A percentile compares a stretch with the other conserved stretches of the same genome.
phyloP scores from a whole-genome alignment of 1,139 yeast species.

The Chernovozyma sophiae-reginae region DNA sequence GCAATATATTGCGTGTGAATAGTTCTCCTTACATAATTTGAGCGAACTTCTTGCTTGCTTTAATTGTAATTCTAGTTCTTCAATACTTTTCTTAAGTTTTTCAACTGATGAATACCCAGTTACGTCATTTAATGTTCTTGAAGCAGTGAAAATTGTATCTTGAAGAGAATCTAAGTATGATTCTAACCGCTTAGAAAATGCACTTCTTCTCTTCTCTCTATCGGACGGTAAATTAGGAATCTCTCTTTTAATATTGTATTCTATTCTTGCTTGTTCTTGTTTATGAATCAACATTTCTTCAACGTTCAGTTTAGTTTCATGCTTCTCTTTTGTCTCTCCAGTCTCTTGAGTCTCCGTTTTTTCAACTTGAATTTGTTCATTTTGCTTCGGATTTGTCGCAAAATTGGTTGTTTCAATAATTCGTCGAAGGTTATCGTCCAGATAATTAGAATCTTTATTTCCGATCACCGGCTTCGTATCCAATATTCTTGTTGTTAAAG shows the following conservation, averaged over 20 bases:
- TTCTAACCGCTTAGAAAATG: slow-evolving; percentile 35
- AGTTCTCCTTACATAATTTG: slow-evolving; percentile 45
- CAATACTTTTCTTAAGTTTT: slow-evolving; percentile 59
- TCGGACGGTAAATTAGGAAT: slow-evolving; percentile 30
- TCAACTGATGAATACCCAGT: slow-evolving; percentile 91
- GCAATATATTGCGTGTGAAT: slow-evolving; percentile 59
- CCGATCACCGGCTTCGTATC: background rate
- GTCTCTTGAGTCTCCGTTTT: slow-evolving; percentile 5
- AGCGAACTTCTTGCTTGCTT: slow-evolving; percentile 47
- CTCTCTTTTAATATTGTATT: slow-evolving; percentile 18
- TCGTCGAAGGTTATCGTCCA: slow-evolving; percentile 8
- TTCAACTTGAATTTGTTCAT: background rate
- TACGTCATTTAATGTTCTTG: slow-evolving; percentile 77
- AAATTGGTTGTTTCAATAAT: slow-evolving; percentile 22
- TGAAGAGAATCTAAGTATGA: slow-evolving; percentile 60
- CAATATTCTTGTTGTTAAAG: background rate
- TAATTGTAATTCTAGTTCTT: slow-evolving; percentile 46
- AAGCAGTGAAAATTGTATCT: slow-evolving; percentile 63
- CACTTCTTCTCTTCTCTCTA: slow-evolving; percentile 18
- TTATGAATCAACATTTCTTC: slow-evolving; percentile 7
- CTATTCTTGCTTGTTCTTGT: slow-evolving; percentile 4
- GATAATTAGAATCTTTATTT: background rate
- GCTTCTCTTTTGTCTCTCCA: slow-evolving; percentile 1
- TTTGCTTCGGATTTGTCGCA: slow-evolving; percentile 9
- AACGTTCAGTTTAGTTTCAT: slow-evolving; percentile 14